Percentiles rank a stretch among this genome's conserved stretches.
phyloP scores from a whole-genome alignment of 2,329 filamentous ascomycete genomes.

The Fusarium clavum region DNA sequence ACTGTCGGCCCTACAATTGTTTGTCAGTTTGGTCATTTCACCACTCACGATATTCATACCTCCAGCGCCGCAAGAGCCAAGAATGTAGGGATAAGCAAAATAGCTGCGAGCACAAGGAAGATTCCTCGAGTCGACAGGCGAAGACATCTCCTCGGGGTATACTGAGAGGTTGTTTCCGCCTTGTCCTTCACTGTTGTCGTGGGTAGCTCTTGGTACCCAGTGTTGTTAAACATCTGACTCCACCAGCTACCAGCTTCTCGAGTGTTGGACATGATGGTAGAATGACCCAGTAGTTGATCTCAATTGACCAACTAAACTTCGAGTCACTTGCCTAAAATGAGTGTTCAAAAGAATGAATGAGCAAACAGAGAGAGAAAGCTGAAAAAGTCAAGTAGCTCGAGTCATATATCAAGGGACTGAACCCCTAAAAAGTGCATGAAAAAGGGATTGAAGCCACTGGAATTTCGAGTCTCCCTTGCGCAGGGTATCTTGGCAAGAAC shows the following conservation, averaged over 20 bases:
- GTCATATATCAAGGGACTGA: conserved; percentile 13
- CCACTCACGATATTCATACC: background rate
- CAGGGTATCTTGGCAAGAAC: background rate
- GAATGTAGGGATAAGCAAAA: conserved; percentile 18
- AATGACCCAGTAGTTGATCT: background rate
- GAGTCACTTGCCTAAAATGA: conserved; percentile 4
- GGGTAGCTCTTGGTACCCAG: conserved; percentile 23
- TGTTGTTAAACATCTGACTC: conserved; percentile 21
- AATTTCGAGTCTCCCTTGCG: conserved; percentile 23
- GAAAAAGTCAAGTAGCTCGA: background rate
- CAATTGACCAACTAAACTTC: background rate
- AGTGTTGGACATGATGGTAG: conserved; percentile 4
- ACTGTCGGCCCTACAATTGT: conserved; percentile 12
- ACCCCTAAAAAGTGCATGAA: background rate
- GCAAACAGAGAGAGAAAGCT: background rate
- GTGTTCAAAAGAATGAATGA: conserved; percentile 9
- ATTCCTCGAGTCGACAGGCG: conserved; percentile 5
- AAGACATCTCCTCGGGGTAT: conserved; percentile 10
- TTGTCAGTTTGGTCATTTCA: background rate
- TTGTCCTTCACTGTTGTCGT: conserved; percentile 23
- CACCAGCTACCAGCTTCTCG: conserved; percentile 12
- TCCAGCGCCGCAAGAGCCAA: conserved; percentile 20
- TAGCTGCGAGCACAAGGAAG: conserved; percentile 5
- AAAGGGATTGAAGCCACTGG: conserved; percentile 24
- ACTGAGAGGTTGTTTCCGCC: conserved; percentile 4